Conservation (phyloP, 345 rosid species). For the Melastoma malabathricum region DNA sequence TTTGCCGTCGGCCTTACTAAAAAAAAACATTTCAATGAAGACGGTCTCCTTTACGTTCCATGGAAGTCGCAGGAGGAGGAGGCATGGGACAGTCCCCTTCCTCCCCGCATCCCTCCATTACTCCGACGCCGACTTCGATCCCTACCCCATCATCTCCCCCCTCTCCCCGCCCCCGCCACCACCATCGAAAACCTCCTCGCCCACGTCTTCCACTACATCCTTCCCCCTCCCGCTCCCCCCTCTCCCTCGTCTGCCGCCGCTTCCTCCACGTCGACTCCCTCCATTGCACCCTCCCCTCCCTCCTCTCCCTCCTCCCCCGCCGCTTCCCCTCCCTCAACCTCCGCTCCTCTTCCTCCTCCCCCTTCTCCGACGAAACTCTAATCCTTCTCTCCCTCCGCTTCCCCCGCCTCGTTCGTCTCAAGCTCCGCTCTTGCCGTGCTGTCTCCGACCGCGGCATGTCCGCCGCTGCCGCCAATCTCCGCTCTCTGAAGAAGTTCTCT, state of each 20-base stretch:
- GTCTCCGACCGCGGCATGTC: conserved; percentile 66
- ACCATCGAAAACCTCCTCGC: conserved; percentile 67
- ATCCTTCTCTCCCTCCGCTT: conserved; percentile 44
- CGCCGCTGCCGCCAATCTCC: conserved; percentile 41
- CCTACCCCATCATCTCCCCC: no score
- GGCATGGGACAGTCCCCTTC: no score
- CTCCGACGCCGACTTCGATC: no score
- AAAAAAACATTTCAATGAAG: no score
- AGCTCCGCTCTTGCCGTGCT: conserved; percentile 92
- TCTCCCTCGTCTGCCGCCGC: conserved; percentile 65
- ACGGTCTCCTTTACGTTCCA: no score
- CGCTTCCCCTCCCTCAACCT: conserved; percentile 61
- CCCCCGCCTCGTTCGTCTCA: conserved; percentile 51
- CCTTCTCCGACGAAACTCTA: conserved; percentile 60
- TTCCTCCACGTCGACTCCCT: conserved; percentile 33
- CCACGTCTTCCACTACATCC: conserved; percentile 60
- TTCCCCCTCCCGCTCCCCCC: conserved; percentile 49
- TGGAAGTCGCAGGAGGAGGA: no score
- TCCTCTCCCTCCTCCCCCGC: conserved; percentile 44
- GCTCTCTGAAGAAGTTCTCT: conserved; percentile 47
- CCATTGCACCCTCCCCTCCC: conserved; percentile 60
- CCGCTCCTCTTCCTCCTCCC: conserved; percentile 51
- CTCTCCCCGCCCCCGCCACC: no score
- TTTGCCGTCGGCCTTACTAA: no score
- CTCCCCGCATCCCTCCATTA: no score